These are phyloP conservation scores for Hondaea fermentalgiana DNA, from an alignment of 108 stramenopile genomes.

Conservation along the genomic window DNA sequence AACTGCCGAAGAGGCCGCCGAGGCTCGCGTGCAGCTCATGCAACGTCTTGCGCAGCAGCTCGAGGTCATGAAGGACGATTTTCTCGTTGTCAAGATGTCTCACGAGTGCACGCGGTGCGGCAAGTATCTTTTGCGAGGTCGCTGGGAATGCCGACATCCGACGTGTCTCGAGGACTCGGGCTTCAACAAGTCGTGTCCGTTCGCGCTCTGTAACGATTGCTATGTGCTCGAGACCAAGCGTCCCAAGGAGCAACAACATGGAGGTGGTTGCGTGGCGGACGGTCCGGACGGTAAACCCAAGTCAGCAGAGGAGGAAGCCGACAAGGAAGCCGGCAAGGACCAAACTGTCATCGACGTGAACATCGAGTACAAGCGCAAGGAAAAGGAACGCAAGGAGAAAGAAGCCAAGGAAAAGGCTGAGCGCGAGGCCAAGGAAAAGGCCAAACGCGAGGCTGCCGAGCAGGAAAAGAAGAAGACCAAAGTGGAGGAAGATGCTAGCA, in stretches of 20 bases:
- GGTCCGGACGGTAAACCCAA: neutral
- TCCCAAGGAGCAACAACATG: conserved; percentile 10
- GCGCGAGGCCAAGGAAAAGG: neutral
- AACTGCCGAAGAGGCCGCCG: neutral
- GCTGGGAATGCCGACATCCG: neutral
- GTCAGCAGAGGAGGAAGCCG: neutral
- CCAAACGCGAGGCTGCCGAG: neutral
- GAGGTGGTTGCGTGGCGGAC: neutral
- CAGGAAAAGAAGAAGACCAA: neutral
- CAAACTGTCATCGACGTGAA: neutral
- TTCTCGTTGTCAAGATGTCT: conserved; percentile 1
- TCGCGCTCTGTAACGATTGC: neutral
- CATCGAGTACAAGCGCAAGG: conserved; percentile 3
- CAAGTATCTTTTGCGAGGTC: conserved; percentile 2
- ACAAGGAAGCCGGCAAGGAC: conserved; percentile 3
- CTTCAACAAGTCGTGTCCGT: neutral
- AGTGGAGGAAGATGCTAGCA: neutral
- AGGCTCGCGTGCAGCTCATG: neutral
- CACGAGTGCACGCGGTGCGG: conserved; percentile 6
- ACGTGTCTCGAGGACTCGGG: neutral
- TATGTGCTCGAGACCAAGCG: neutral
- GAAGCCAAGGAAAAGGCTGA: conserved; percentile 47
- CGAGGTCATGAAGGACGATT: conserved; percentile 10
- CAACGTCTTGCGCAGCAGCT: neutral
- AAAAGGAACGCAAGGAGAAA: conserved; percentile 43